Percentiles rank a stretch among this genome's conserved stretches.
Evolutionary conservation across 345 rosid species (phyloP).

Genomic region (Salix dunnii): DNA sequence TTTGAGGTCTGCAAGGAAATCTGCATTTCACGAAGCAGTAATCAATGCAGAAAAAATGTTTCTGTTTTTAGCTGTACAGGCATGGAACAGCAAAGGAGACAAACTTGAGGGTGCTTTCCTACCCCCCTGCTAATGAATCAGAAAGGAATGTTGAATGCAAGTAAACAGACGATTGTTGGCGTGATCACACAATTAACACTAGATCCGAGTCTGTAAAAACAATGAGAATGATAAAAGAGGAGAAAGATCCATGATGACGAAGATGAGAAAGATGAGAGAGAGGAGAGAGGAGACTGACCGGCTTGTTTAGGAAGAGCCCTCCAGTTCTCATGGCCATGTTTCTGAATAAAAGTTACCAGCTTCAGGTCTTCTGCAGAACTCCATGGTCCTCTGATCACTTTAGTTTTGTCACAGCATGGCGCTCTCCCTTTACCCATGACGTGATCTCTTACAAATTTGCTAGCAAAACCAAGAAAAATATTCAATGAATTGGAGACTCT

Average conservation of each 20-base stretch:
- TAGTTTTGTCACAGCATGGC: constrained; percentile 80
- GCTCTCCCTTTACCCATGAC: constrained; percentile 83
- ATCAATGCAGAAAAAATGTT: not conserved
- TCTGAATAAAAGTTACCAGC: constrained; percentile 74
- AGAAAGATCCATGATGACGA: not conserved
- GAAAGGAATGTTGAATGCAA: not conserved
- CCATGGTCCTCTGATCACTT: constrained; percentile 97
- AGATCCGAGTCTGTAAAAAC: not conserved
- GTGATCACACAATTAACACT: not conserved
- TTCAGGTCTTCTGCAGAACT: constrained; percentile 78
- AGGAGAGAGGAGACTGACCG: constrained; percentile 38
- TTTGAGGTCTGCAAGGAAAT: not conserved
- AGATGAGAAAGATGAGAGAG: not conserved
- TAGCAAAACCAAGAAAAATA: not conserved
- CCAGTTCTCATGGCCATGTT: constrained; percentile 89
- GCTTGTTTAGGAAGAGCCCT: constrained; percentile 90
- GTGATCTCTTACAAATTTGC: not conserved
- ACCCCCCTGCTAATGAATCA: not conserved
- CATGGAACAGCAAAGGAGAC: not conserved
- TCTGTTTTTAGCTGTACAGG: not conserved
- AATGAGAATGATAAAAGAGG: not conserved
- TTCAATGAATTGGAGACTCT: not conserved
- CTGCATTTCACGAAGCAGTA: not conserved
- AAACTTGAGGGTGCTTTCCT: not conserved
- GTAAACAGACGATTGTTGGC: not conserved